Conservation (phyloP, 2,329 filamentous ascomycete species). For the Periconia sp. region DNA sequence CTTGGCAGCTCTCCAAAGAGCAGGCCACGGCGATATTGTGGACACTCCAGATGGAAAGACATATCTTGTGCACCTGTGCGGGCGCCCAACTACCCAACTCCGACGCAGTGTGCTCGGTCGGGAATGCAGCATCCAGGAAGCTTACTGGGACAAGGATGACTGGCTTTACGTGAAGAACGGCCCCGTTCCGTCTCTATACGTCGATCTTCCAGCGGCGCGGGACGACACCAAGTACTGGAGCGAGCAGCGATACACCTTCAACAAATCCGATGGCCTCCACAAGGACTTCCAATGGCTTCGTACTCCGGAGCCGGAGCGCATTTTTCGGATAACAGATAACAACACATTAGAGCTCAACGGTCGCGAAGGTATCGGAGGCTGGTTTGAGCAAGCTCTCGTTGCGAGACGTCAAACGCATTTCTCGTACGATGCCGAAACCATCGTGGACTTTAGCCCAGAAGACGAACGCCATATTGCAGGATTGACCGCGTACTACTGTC, state of each 20-base stretch:
- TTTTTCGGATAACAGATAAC: slow-evolving; percentile 50
- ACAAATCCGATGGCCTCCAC: slow-evolving; percentile 49
- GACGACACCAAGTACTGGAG: slow-evolving; percentile 40
- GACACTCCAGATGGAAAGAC: slow-evolving; percentile 36
- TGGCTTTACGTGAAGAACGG: slow-evolving; percentile 66
- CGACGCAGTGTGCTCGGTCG: slow-evolving; percentile 40
- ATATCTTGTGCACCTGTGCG: slow-evolving; percentile 38
- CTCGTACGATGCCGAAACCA: slow-evolving; percentile 62
- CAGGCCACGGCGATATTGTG: slow-evolving; percentile 42
- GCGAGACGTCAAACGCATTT: slow-evolving; percentile 60
- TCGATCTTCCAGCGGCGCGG: slow-evolving; percentile 30
- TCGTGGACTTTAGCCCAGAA: slow-evolving; percentile 55
- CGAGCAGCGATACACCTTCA: slow-evolving; percentile 52
- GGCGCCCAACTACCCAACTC: slow-evolving; percentile 35
- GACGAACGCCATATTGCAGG: slow-evolving; percentile 65
- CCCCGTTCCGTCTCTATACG: slow-evolving; percentile 47
- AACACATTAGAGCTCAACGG: slow-evolving; percentile 56
- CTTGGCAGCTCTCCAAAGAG: slow-evolving; percentile 33
- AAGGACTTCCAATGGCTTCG: slow-evolving; percentile 61
- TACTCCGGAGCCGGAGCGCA: slow-evolving; percentile 50
- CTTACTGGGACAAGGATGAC: slow-evolving; percentile 61
- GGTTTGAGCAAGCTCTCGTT: slow-evolving; percentile 56
- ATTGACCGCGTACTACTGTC: slow-evolving; percentile 63
- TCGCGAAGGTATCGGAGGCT: slow-evolving; percentile 53
- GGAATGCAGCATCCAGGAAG: slow-evolving; percentile 56